A percentile compares a stretch with the other conserved stretches of the same genome.
phyloP scores from a whole-genome alignment of 1,139 yeast species.

The Pichia sp. region DNA sequence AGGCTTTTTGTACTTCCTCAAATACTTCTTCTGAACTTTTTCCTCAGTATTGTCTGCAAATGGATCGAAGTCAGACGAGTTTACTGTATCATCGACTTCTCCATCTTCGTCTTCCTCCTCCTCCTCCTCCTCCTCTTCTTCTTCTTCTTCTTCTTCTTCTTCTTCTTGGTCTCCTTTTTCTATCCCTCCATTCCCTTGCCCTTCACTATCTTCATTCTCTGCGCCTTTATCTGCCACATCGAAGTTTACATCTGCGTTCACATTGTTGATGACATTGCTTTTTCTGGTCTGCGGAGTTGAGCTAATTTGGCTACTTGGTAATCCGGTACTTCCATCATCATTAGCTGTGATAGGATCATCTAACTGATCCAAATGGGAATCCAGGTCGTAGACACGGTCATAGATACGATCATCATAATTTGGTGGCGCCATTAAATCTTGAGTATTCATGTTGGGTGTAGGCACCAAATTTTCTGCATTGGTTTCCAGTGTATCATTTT shows the following conservation, averaged over 20 bases:
- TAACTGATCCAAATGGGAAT: constrained; percentile 5
- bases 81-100: not conserved
- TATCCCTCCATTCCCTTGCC: too few relatives aligned
- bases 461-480: constrained; percentile 11
- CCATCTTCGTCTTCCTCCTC: not conserved
- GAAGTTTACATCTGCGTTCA: not conserved
- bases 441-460: constrained; percentile 24
- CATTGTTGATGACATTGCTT: not conserved
- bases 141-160: not conserved
- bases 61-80: constrained; percentile 2
- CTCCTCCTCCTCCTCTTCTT: not conserved
- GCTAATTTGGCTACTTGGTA: not conserved
- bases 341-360: not conserved
- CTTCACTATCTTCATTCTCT: too few relatives aligned
- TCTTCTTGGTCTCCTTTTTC: too few relatives aligned
- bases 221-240: too few relatives aligned
- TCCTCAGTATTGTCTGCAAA: constrained; percentile 1
- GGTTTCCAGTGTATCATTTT: constrained; percentile 6
- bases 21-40: not conserved
- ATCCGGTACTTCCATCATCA: not conserved
- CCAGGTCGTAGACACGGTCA: constrained; percentile 69
- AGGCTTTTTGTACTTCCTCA: constrained; percentile 28
- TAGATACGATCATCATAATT: constrained; percentile 79
- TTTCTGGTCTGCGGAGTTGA: not conserved
- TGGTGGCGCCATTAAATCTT: constrained; percentile 74